Conservation (phyloP, 441 rosid genomes). For the Pelargonium hybrid region DNA sequence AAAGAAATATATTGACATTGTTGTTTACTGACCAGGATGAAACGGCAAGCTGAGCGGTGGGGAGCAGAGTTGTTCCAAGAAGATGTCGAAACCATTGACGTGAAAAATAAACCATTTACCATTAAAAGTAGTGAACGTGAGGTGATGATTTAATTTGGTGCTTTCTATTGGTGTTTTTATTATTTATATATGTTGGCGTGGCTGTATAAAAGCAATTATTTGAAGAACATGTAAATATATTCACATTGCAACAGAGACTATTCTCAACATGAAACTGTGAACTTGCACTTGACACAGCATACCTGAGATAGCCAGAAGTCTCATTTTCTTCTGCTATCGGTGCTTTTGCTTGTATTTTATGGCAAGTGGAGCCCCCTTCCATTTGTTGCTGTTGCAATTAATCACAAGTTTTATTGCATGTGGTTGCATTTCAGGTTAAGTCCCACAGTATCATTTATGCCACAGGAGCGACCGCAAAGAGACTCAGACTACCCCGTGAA, state of each 20-base stretch:
- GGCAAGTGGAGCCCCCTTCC: no score
- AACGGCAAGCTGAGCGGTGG: slow-evolving; percentile 93
- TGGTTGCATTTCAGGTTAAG: slow-evolving; percentile 47
- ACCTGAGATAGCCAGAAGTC: background rate
- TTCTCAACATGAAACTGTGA: background rate
- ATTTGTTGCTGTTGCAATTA: no score
- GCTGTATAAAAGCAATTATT: no score
- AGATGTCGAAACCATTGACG: slow-evolving; percentile 72
- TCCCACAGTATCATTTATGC: slow-evolving; percentile 75
- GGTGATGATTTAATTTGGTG: slow-evolving; percentile 40
- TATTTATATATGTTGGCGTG: background rate
- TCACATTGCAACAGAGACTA: no score
- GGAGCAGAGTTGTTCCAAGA: slow-evolving; percentile 88
- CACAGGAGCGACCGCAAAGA: slow-evolving; percentile 89
- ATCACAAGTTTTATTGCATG: background rate
- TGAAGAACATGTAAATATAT: no score
- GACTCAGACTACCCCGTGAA: slow-evolving; percentile 73
- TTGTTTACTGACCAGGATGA: slow-evolving; percentile 50
- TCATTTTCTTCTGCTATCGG: background rate
- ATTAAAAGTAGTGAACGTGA: slow-evolving; percentile 70
- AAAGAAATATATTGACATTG: slow-evolving; percentile 19
- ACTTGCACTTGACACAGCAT: background rate
- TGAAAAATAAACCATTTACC: slow-evolving; percentile 58
- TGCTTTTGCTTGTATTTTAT: background rate
- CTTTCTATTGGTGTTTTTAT: background rate